Evolutionary conservation across 805 yeast species (phyloP).

Genomic region (Kluyveromyces lactis): DNA sequence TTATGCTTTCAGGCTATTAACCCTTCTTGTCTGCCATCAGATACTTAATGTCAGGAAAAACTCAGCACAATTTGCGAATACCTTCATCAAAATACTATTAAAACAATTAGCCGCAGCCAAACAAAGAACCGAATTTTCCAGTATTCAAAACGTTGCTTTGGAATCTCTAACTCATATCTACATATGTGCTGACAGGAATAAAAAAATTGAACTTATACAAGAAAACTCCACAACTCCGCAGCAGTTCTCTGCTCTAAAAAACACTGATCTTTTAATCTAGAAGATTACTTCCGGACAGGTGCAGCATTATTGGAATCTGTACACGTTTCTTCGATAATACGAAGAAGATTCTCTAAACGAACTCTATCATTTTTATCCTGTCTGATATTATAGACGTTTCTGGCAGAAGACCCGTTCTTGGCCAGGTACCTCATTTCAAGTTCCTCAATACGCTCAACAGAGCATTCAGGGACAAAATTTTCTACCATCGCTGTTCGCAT

Average conservation of each 20-base stretch:
- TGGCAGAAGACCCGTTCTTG: too few relatives aligned
- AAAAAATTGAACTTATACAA: not conserved
- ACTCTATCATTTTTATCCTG: too few relatives aligned
- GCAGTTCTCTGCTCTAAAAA: too few relatives aligned
- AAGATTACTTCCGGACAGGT: too few relatives aligned
- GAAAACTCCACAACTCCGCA: not conserved
- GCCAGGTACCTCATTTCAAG: too few relatives aligned
- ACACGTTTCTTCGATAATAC: too few relatives aligned
- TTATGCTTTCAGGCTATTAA: slow-evolving; percentile 5
- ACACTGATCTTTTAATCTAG: too few relatives aligned
- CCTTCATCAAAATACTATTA: slow-evolving; percentile 12
- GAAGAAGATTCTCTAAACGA: too few relatives aligned
- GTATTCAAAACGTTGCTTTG: slow-evolving; percentile 8
- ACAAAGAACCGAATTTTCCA: not conserved
- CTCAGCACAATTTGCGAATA: slow-evolving; percentile 9
- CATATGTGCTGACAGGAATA: slow-evolving; percentile 5
- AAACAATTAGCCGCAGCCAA: slow-evolving; percentile 4
- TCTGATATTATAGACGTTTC: too few relatives aligned
- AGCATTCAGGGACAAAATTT: not conserved
- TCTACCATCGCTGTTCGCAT: not conserved
- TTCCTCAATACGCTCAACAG: too few relatives aligned
- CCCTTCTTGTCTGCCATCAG: not conserved
- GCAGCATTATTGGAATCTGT: too few relatives aligned
- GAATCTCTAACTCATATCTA: slow-evolving; percentile 17
- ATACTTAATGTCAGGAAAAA: not conserved